Evolutionary conservation across 2,329 filamentous ascomycete species (phyloP).

Genomic region (Sclerotinia nivalis): DNA sequence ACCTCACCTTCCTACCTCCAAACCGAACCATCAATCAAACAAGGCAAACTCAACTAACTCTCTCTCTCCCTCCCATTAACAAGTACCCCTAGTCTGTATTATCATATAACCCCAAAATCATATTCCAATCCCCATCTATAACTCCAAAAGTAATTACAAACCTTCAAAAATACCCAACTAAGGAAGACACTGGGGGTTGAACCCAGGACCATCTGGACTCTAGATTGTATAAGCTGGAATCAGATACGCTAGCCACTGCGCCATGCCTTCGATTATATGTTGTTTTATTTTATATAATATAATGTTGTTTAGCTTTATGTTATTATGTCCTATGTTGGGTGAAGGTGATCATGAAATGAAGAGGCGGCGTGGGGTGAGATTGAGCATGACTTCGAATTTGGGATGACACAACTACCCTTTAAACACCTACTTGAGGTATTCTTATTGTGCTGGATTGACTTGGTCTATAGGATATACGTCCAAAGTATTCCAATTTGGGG

Average conservation of each 20-base stretch:
- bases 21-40: not conserved
- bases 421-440: not conserved
- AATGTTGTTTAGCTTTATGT: fast-evolving
- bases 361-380: not conserved
- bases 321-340: not conserved
- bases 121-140: not conserved
- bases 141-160: not conserved
- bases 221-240: conserved; percentile 25
- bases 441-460: not conserved
- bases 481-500: not conserved
- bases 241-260: conserved; percentile 9
- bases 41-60: not conserved
- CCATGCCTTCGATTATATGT: not conserved
- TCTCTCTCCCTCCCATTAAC: not conserved
- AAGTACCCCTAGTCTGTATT: too few species aligned
- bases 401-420: not conserved
- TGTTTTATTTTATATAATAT: not conserved
- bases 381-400: not conserved
- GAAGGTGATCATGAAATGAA: not conserved
- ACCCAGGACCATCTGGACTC: conserved; percentile 29
- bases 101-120: not conserved
- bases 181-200: conserved; percentile 27
- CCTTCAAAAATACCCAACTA: not conserved
- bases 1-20: too few species aligned
- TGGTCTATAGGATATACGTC: not conserved